Conservation (phyloP, 2,329 filamentous ascomycete genomes). For the Aspergillus sp. region DNA sequence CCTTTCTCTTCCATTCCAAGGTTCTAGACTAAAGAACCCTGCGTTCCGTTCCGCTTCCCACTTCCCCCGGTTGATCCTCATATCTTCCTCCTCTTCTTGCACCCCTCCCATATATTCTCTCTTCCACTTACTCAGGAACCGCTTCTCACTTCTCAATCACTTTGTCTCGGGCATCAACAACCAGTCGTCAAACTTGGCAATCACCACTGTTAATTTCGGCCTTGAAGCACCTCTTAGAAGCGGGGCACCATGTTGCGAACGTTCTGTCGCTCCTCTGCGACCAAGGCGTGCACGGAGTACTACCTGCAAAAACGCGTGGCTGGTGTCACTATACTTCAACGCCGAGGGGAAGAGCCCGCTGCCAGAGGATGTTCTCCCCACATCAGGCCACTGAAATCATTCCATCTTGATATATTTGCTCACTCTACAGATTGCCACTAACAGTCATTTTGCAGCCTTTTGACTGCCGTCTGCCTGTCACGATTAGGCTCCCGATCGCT, state of each 20-base stretch:
- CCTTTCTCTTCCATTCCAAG: neutral
- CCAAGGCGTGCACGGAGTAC: neutral
- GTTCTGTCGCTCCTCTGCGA: neutral
- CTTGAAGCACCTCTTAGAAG: neutral
- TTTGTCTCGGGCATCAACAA: neutral
- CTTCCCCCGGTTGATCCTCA: neutral
- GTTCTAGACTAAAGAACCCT: neutral
- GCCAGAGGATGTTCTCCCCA: neutral
- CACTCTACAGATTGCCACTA: neutral
- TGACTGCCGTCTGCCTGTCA: conserved; percentile 7
- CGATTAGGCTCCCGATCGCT: conserved; percentile 3
- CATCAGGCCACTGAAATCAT: neutral
- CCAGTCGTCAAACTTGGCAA: neutral
- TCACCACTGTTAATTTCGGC: neutral
- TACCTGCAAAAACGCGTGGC: neutral
- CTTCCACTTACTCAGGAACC: neutral
- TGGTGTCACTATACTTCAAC: conserved; percentile 1
- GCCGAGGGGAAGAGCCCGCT: neutral
- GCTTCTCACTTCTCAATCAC: neutral
- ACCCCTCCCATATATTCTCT: neutral
- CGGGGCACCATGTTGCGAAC: neutral
- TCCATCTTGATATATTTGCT: neutral
- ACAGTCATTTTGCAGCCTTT: neutral
- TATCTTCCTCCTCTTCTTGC: neutral
- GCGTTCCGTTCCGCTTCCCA: neutral